phyloP scores from a whole-genome alignment of 768 basidiomycete genomes.

The Pleurotus giganteus region DNA sequence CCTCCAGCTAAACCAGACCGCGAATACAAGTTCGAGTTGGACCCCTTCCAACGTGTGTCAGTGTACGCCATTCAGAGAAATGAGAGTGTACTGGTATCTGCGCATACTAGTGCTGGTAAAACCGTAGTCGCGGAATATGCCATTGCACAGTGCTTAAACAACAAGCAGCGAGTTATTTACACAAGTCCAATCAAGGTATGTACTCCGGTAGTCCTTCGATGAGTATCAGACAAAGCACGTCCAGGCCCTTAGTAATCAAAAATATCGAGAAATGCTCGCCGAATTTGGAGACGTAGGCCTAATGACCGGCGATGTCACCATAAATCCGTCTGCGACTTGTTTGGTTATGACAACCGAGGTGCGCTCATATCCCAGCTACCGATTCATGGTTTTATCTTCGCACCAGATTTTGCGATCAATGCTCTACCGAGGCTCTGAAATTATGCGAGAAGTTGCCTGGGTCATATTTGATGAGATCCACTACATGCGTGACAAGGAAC shows the following conservation, averaged over 20 bases:
- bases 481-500: constrained; percentile 99
- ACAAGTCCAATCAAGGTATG: constrained; percentile 98
- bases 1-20: constrained; percentile 88
- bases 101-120: constrained; percentile 98
- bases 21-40: constrained; percentile 93
- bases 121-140: constrained; percentile 99
- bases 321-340: constrained; percentile 95
- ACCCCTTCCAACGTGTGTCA: constrained; percentile 96
- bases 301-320: constrained; percentile 99
- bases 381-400: no score
- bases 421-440: constrained; percentile 97
- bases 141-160: constrained; percentile 92
- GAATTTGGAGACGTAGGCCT: constrained; percentile 98
- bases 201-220: constrained; percentile 16
- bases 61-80: constrained; percentile 95
- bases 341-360: constrained; percentile 99
- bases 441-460: constrained; percentile 99
- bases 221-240: background rate
- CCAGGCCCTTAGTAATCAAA: constrained; percentile 97
- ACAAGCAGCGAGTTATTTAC: constrained; percentile 96
- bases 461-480: constrained; percentile 99
- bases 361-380: constrained; percentile 16
- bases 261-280: constrained; percentile 96
- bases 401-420: constrained; percentile 95
- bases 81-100: constrained; percentile 96